These are phyloP conservation scores for Maudiozyma barnettii DNA, from an alignment of 805 yeast species.

Conservation along the genomic window DNA sequence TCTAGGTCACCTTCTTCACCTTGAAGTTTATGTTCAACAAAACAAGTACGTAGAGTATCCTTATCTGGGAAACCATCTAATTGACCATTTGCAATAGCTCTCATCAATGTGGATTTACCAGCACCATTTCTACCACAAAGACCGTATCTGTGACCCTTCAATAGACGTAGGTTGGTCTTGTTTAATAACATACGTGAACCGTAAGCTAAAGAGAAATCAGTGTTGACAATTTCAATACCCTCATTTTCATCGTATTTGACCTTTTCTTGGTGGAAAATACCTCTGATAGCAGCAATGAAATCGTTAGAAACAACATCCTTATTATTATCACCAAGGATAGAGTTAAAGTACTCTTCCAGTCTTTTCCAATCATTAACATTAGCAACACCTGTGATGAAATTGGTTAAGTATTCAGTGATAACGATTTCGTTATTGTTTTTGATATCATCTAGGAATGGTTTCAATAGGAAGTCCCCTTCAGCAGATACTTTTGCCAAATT, in stretches of 20 bases:
- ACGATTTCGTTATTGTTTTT: constrained; percentile 17
- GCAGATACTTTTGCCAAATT: constrained; percentile 10
- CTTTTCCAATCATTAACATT: constrained; percentile 68
- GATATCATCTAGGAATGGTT: constrained; percentile 21
- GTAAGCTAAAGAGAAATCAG: constrained; percentile 91
- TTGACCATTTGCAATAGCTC: constrained; percentile 93
- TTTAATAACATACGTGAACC: constrained; percentile 95
- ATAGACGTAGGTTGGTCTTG: constrained; percentile 78
- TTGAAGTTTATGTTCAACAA: constrained; percentile 93
- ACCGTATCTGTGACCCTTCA: constrained; percentile 96
- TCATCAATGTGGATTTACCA: constrained; percentile 95
- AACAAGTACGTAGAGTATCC: constrained; percentile 79
- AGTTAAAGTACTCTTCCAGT: constrained; percentile 44
- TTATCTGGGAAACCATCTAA: constrained; percentile 95
- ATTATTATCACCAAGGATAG: constrained; percentile 30
- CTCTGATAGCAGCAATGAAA: constrained; percentile 43
- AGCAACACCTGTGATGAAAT: constrained; percentile 48
- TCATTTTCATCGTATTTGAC: constrained; percentile 54
- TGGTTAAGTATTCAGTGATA: constrained; percentile 38
- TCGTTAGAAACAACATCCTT: constrained; percentile 30
- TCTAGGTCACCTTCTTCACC: constrained; percentile 90
- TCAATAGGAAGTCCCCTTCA: constrained; percentile 8
- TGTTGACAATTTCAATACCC: constrained; percentile 84
- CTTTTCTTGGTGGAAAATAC: constrained; percentile 39
- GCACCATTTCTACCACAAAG: constrained; percentile 98